A percentile compares a stretch with the other conserved stretches of the same genome.
These are phyloP conservation scores for Teratosphaeria nubilosa DNA, from an alignment of 2,329 filamentous ascomycete genomes.

Conservation along the genomic window DNA sequence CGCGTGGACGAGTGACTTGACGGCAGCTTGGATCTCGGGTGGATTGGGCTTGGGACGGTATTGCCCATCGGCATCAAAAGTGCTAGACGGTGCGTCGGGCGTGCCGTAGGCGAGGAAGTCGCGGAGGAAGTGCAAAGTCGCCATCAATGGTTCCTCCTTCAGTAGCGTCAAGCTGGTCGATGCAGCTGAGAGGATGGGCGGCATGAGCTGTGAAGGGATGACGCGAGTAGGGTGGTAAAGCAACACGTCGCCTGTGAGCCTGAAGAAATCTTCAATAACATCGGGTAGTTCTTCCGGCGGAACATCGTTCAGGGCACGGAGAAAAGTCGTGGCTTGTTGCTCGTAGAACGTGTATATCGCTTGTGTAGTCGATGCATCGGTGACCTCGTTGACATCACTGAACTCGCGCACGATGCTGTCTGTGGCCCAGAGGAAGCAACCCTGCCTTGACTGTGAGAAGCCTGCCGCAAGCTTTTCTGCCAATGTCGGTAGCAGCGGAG, in stretches of 20 bases:
- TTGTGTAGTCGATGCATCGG: constrained; percentile 70
- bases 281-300: constrained; percentile 67
- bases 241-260: constrained; percentile 79
- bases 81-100: constrained; percentile 52
- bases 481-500: constrained; percentile 71
- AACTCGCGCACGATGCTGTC: constrained; percentile 92
- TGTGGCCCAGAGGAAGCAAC: constrained; percentile 98
- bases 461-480: constrained; percentile 81
- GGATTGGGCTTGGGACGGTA: constrained; percentile 43
- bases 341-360: constrained; percentile 94
- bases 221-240: constrained; percentile 85
- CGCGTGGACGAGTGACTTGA: constrained; percentile 59
- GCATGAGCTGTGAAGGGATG: constrained; percentile 67
- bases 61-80: constrained; percentile 45
- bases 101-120: constrained; percentile 85
- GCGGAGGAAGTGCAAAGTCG: constrained; percentile 83
- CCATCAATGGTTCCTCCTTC: constrained; percentile 82
- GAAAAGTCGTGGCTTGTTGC: constrained; percentile 79
- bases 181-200: constrained; percentile 76
- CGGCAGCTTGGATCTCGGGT: constrained; percentile 58
- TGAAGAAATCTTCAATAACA: constrained; percentile 95
- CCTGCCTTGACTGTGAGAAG: constrained; percentile 77
- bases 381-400: constrained; percentile 76
- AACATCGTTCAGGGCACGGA: constrained; percentile 79
- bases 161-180: constrained; percentile 79